phyloP scores from a whole-genome alignment of 208 protist genomes.

The Crithidia expoeki region DNA sequence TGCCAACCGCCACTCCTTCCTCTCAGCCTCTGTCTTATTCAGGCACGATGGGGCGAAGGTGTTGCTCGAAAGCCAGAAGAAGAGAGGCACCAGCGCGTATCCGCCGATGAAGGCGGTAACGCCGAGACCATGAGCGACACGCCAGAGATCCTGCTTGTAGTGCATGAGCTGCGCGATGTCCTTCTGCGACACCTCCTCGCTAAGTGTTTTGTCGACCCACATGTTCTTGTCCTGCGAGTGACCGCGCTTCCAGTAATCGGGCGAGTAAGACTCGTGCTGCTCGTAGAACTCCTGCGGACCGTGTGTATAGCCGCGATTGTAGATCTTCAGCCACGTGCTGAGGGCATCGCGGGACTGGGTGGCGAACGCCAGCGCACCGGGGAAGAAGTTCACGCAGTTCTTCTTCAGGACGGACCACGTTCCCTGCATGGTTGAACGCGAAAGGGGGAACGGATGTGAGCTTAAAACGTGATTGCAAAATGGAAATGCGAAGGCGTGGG shows the following conservation, averaged over 20 bases:
- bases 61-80: constrained; percentile 91
- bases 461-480: too few species aligned
- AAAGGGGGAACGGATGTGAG: too few species aligned
- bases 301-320: constrained; percentile 75
- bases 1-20: constrained; percentile 79
- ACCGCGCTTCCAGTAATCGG: constrained; percentile 89
- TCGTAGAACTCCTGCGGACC: constrained; percentile 80
- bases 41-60: constrained; percentile 85
- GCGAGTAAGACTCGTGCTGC: constrained; percentile 77
- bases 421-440: constrained; percentile 67
- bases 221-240: constrained; percentile 90
- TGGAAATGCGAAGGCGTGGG: neutral
- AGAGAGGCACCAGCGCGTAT: constrained; percentile 71
- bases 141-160: constrained; percentile 88
- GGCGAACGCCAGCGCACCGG: constrained; percentile 64
- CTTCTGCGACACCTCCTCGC: constrained; percentile 81
- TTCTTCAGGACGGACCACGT: constrained; percentile 78
- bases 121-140: constrained; percentile 68
- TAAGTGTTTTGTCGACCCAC: constrained; percentile 92
- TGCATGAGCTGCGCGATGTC: constrained; percentile 83
- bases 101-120: constrained; percentile 69
- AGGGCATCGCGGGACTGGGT: constrained; percentile 60
- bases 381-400: constrained; percentile 79
- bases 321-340: constrained; percentile 81
- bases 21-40: constrained; percentile 63